A percentile compares a stretch with the other conserved stretches of the same genome.
Evolutionary conservation across 345 rosid species (phyloP).

Genomic region (Eucalyptus urophylla): DNA sequence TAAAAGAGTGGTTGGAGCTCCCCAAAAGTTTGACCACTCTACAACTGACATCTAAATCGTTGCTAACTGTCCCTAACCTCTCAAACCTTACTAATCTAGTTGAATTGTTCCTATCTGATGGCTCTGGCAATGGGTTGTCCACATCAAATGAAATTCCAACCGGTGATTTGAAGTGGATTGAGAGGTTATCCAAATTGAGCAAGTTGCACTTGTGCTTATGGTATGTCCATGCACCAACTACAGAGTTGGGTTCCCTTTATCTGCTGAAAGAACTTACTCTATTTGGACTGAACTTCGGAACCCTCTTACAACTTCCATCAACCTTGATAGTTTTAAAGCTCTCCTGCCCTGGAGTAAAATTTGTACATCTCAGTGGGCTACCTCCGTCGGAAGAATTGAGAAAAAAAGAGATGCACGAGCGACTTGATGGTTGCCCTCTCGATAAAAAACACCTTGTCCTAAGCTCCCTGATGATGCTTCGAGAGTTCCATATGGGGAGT

Average conservation of each 20-base stretch:
- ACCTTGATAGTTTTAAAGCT: neutral
- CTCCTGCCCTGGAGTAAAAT: accelerated
- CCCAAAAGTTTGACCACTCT: neutral
- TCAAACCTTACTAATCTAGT: neutral
- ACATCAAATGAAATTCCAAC: neutral
- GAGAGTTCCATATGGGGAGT: neutral
- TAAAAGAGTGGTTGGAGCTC: neutral
- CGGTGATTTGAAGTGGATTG: neutral
- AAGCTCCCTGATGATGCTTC: neutral
- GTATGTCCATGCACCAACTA: neutral
- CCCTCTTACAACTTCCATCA: neutral
- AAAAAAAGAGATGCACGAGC: neutral
- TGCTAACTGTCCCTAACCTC: neutral
- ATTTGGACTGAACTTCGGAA: accelerated
- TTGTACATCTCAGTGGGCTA: neutral
- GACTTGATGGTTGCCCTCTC: neutral
- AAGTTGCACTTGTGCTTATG: neutral
- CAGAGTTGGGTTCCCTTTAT: neutral
- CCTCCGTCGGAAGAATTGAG: neutral
- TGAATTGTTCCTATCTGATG: neutral
- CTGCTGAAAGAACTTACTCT: neutral
- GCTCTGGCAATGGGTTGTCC: too few species aligned
- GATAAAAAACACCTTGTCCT: neutral
- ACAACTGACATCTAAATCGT: accelerated
- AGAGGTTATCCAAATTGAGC: neutral